These are phyloP conservation scores for Phytophthora agathidicida DNA, from an alignment of 352 stramenopile genomes.

Conservation along the genomic window DNA sequence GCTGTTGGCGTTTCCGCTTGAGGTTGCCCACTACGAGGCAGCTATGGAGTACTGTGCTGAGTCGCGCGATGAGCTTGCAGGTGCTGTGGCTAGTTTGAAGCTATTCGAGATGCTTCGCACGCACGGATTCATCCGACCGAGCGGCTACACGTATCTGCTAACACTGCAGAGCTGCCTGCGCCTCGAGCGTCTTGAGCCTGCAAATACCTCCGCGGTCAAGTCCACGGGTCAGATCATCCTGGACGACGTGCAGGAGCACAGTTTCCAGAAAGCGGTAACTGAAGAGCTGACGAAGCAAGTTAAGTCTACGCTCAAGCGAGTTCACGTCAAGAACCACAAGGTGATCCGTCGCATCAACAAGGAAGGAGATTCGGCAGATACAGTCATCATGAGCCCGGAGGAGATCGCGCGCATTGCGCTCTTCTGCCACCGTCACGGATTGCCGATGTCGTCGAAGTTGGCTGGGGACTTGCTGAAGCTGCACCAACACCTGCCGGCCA, in stretches of 20 bases:
- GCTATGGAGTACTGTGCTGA: conserved; percentile 74
- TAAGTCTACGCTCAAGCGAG: conserved; percentile 22
- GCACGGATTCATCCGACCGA: conserved; percentile 74
- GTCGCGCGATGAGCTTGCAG: conserved; percentile 31
- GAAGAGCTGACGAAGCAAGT: conserved; percentile 39
- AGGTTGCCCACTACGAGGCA: conserved; percentile 65
- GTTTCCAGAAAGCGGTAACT: conserved; percentile 38
- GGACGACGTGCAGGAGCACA: conserved; percentile 57
- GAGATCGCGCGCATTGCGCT: conserved; percentile 59
- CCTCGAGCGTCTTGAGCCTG: conserved; percentile 54
- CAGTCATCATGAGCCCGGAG: conserved; percentile 34
- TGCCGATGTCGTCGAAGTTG: conserved; percentile 45
- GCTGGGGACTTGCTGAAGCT: conserved; percentile 50
- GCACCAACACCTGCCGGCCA: conserved; percentile 39
- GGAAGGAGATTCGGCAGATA: conserved; percentile 1
- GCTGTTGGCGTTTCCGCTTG: conserved; percentile 54
- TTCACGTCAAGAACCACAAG: conserved; percentile 22
- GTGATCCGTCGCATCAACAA: conserved; percentile 30
- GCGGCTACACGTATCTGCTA: conserved; percentile 73
- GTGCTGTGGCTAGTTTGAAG: conserved; percentile 57
- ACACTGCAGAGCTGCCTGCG: conserved; percentile 66
- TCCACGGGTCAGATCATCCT: conserved; percentile 56
- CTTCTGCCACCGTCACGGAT: conserved; percentile 63
- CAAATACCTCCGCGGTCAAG: conserved; percentile 27
- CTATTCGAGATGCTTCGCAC: conserved; percentile 79